Evolutionary conservation across 2,329 filamentous ascomycete species (phyloP).

Genomic region (Ceratocystis destructans): DNA sequence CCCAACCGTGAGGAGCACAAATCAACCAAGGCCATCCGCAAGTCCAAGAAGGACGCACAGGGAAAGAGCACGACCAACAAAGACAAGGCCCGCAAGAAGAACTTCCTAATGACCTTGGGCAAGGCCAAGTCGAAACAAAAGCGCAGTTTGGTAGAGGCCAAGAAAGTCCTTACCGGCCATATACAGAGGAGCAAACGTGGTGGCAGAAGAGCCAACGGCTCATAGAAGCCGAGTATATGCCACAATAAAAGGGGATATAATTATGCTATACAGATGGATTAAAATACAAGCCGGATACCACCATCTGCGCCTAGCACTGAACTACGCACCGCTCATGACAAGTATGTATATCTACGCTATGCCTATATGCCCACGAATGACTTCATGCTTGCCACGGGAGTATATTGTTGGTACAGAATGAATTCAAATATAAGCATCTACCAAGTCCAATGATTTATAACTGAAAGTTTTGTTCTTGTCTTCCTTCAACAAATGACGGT

Average conservation of each 20-base stretch:
- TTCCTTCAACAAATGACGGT: too few species aligned
- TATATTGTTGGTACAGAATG: too few species aligned
- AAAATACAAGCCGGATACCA: background rate
- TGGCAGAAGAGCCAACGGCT: constrained; percentile 61
- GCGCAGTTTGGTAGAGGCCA: constrained; percentile 77
- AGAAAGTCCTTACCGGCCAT: constrained; percentile 67
- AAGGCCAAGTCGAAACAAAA: constrained; percentile 95
- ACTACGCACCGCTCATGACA: background rate
- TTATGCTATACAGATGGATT: background rate
- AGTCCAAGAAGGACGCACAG: constrained; percentile 72
- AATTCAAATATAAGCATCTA: too few species aligned
- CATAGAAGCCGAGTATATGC: constrained; percentile 19
- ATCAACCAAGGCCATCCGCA: constrained; percentile 67
- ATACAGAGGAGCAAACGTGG: constrained; percentile 72
- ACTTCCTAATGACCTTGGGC: constrained; percentile 94
- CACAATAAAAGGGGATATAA: background rate
- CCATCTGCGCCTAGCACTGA: background rate
- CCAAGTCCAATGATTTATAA: too few species aligned
- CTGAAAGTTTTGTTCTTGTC: too few species aligned
- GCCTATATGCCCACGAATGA: too few species aligned
- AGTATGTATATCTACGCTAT: background rate
- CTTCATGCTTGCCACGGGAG: too few species aligned
- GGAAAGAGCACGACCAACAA: constrained; percentile 96
- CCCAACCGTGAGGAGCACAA: constrained; percentile 67
- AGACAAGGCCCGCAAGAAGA: constrained; percentile 95